Evolutionary conservation across 2,329 filamentous ascomycete genomes (phyloP), one percentile per base, ranked within the genome.

Genomic region (Talaromyces sp.): DNA sequence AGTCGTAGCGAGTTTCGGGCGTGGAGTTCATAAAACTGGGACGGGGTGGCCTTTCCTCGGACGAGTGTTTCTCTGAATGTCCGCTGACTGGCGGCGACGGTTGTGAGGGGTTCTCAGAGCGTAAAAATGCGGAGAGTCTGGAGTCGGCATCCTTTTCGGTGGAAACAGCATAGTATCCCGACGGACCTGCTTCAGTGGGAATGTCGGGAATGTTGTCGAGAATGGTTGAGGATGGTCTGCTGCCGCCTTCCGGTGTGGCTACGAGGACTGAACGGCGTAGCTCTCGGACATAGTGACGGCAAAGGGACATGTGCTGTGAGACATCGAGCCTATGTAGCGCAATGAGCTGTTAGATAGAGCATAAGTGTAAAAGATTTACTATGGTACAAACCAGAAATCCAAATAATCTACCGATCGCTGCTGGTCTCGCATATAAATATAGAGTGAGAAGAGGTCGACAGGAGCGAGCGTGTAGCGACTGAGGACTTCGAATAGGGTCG

Each of bases 391-490:
- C 95, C 96, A 99, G 78, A 99, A 99, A 75, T 99, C 95, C 46
- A 99, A 82, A 72, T 99, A 99, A 73, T 99, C 95, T 12, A 99
- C 95, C 7, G 93, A 97, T 75, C 93, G 88, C 77, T 99, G 95
- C 78, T 97, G 93, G 76, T 99, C 96, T 71, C 95, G 87, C 95
- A 99, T 99, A 79, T 96, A 99, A 71, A 99, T 99, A 79, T 99
- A 99, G 81, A 99, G 99, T 1, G 93, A 97, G 77, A 96, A 99
- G 11, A 99, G 83, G 73, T 99, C 96, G 63, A 99, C 93, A 0
- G 95, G 95, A 56, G 96, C 91, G 21, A 96, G 84, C n/a, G 95
- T 99, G 67, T 92, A 88, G 68, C 96, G 88, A 74, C 92, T 96
- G 65, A 99, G 82, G 62, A 99, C 95, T 79, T 99, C 96, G 74